These are phyloP conservation scores for Pinus albicaulis DNA, from an alignment of 75 land plant genomes.

Conservation along the genomic window DNA sequence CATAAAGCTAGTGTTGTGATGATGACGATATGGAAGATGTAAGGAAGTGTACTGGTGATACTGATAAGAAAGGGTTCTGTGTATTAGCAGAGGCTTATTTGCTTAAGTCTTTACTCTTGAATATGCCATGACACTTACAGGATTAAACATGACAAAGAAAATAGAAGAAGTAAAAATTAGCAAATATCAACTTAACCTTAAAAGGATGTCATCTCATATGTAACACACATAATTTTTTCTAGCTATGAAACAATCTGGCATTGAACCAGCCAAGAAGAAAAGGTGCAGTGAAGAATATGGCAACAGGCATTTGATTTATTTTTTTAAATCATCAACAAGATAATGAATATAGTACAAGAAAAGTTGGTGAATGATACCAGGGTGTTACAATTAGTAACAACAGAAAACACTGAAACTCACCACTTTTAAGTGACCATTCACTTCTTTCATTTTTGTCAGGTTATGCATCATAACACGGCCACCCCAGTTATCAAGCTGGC, in stretches of 20 bases:
- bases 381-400: background rate
- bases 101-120: too few species aligned
- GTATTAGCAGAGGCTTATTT: too few species aligned
- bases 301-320: background rate
- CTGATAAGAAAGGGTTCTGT: too few species aligned
- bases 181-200: too few species aligned
- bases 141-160: too few species aligned
- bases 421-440: conserved; percentile 38
- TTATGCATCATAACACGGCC: conserved; percentile 47
- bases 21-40: too few species aligned
- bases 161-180: too few species aligned
- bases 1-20: too few species aligned
- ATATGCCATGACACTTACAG: too few species aligned
- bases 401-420: background rate
- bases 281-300: background rate
- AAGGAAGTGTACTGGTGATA: too few species aligned
- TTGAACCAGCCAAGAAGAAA: background rate
- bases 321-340: background rate
- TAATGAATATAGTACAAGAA: background rate
- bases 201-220: background rate
- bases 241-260: background rate
- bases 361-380: background rate
- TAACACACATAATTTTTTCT: background rate
- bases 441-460: conserved; percentile 30
- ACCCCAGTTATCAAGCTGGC: background rate